Percentiles rank a stretch among this genome's conserved stretches.
These are phyloP conservation scores for Fraxinus nigra DNA, from an alignment of 305 asterid species.

Conservation along the genomic window DNA sequence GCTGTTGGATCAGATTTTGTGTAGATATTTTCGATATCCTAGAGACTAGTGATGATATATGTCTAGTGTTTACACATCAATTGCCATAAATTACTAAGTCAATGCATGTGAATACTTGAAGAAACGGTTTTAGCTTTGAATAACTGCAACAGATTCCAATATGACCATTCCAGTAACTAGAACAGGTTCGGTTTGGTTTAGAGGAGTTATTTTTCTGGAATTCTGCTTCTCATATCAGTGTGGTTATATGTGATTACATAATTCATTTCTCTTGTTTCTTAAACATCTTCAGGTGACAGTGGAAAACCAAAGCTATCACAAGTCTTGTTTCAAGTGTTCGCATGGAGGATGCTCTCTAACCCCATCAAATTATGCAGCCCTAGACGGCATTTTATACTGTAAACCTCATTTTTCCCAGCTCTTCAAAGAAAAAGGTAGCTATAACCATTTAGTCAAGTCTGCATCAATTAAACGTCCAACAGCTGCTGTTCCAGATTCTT, in stretches of 20 bases:
- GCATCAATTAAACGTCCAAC: constrained; percentile 17
- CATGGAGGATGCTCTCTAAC: constrained; percentile 48
- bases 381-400: constrained; percentile 55
- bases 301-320: constrained; percentile 55
- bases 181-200: neutral
- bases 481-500: constrained; percentile 1
- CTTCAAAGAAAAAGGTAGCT: constrained; percentile 60
- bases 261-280: neutral
- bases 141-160: neutral
- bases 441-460: constrained; percentile 40
- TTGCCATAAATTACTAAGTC: neutral
- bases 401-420: constrained; percentile 54
- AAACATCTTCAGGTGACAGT: constrained; percentile 37
- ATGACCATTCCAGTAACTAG: neutral
- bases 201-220: neutral
- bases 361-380: constrained; percentile 43
- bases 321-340: constrained; percentile 49
- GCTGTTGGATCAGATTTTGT: neutral
- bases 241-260: neutral
- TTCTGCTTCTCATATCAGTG: neutral
- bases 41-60: neutral
- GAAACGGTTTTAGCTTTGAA: neutral
- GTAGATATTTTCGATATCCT: neutral
- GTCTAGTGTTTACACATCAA: neutral
- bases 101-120: neutral